Evolutionary conservation across 2,329 filamentous ascomycete species (phyloP), one percentile per base, ranked within the genome.

Genomic region (Pseudogymnoascus sp.): DNA sequence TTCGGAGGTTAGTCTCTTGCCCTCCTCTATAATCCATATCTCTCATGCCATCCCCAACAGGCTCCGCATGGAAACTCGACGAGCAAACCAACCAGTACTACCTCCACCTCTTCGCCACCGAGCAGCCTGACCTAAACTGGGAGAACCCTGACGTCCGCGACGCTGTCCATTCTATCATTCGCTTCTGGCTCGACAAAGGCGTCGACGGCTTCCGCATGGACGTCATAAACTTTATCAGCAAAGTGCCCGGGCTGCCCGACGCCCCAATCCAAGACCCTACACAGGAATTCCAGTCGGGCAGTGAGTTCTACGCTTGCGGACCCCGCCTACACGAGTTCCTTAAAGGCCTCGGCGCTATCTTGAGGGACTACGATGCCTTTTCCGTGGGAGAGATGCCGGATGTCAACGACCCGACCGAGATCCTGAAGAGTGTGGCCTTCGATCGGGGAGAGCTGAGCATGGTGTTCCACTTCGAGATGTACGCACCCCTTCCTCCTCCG

Each of bases 91-190:
- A 79, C 33, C 79, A 84, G 64, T 84, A 84, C 65, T 84, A 84
- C 63, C 74, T 84, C 1, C 81, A 82, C 66, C 78, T 92, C 1
- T 93, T 89, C 70, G 83, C 84, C 0, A 78, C 82, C 0, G 84
- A 88, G 59, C 89, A 92, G 70, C 89, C 89, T 0, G 89, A 93
- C 67, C 78, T 93, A n/a, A 92, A 92, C 70, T 92, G 89, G 89
- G 87, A 90, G 63, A 87, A 88, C 56, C 78, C 80, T 0, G 81
- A 83, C 1, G 85, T 88, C 6, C 82, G 88, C 6, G 78, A 85
- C 60, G 89, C 85, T 0, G 86, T 91, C 1, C 88, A 90, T 69
- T 79, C 86, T 6, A 84, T 88, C 4, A 87, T 91, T 81, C 78
- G 79, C 0, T 92, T 91, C 72, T 92, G 89, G 89, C 80, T 92